Evolutionary conservation across 139 green algal species (phyloP).

Genomic region (Picochlorum sp.): DNA sequence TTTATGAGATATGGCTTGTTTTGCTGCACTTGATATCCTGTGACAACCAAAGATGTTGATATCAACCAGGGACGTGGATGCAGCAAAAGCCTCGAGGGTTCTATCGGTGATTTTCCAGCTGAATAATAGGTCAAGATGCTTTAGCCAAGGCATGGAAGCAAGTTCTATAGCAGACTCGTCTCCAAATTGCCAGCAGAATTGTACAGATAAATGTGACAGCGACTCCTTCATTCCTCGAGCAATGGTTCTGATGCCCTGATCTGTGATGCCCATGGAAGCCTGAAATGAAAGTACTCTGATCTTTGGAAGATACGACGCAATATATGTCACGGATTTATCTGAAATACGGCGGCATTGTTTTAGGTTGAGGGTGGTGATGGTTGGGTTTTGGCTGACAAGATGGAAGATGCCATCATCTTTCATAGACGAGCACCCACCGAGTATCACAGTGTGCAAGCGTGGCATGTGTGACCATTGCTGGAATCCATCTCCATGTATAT

Average conservation of each 20-base stretch:
- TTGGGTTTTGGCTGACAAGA: slow-evolving; percentile 2
- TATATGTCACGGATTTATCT: slow-evolving; percentile 21
- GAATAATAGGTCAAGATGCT: slow-evolving; percentile 20
- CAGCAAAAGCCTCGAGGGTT: slow-evolving; percentile 5
- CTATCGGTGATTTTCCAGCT: slow-evolving; percentile 35
- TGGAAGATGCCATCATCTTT: slow-evolving; percentile 27
- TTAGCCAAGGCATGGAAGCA: slow-evolving; percentile 4
- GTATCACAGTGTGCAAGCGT: slow-evolving; percentile 18
- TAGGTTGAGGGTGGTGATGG: slow-evolving; percentile 25
- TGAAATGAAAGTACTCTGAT: slow-evolving; percentile 11
- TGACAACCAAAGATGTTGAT: slow-evolving; percentile 22
- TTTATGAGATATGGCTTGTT: slow-evolving; percentile 19
- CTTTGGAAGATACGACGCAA: slow-evolving; percentile 4
- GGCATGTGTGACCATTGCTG: not conserved
- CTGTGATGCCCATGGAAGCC: slow-evolving; percentile 29
- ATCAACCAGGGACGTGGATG: slow-evolving; percentile 18
- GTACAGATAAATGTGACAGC: slow-evolving; percentile 33
- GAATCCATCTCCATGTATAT: slow-evolving; percentile 4
- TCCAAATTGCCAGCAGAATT: slow-evolving; percentile 37
- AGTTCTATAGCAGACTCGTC: slow-evolving; percentile 18
- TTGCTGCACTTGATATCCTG: slow-evolving; percentile 14
- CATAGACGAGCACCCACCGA: slow-evolving; percentile 23
- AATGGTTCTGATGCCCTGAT: slow-evolving; percentile 21
- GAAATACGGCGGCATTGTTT: slow-evolving; percentile 34
- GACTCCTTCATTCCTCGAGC: slow-evolving; percentile 7